Evolutionary conservation across 1,284 basidiomycete species (phyloP), one percentile per base, ranked within the genome.

Genomic region (Sporisorium reilianum): DNA sequence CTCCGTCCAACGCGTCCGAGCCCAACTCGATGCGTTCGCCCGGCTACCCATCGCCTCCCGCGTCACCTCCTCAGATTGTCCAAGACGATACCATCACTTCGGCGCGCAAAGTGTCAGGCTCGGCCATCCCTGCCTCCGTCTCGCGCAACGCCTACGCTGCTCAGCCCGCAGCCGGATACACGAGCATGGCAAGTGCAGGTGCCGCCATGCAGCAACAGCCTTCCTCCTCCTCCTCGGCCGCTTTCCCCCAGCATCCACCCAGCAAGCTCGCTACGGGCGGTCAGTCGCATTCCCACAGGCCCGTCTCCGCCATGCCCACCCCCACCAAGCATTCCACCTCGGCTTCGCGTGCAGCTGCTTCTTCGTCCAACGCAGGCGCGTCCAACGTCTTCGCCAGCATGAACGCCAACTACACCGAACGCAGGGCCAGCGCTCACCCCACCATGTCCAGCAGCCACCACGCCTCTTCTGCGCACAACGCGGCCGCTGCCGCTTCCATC

Each of bases 231-330:
- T 53, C 61, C 14, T 53, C 55, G 0, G 44, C 38, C 16, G 46
- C 41, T 23, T 44, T 46, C 14, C 22, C 66, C 18, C 66, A 69
- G 18, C 78, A 78, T 51, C 78, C 78, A 1, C 74, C 78, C 20
- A 73, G 78, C 65, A 75, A 72, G 59, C 56, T 74, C 1, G 68
- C 79, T 25, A 80, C 79, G 14, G 79, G 79, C 18, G 79, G 79
- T 5, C 78, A 80, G 67, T 69, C 75, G 6, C 79, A 80, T 44
- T 58, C 69, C 12, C 79, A 80, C 46, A 65, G 79, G 18, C 79
- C 79, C 14, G 78, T 80, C 45, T 80, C 78, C n/a, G 79, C 79
- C 42, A 80, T 79, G 79, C 79, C 79, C 9, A 75, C 76, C 12
- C 78, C 79, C 7, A 65, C 66, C 34, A 64, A 71, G n/a, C 64